These are phyloP conservation scores for Xylariales sp. DNA, from an alignment of 2,329 filamentous ascomycete species.

Conservation along the genomic window DNA sequence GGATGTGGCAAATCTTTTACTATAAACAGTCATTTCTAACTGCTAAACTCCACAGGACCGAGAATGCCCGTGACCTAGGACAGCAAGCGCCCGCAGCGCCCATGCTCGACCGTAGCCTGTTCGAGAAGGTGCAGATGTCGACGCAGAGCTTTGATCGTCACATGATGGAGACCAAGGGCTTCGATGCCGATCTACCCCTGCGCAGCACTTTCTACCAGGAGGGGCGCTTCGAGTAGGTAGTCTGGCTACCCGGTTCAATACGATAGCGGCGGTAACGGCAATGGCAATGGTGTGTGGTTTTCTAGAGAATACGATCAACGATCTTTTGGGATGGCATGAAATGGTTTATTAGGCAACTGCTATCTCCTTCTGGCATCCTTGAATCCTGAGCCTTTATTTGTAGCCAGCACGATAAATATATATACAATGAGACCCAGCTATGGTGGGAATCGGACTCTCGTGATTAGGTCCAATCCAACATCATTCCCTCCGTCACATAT, in stretches of 20 bases:
- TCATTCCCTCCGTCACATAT: background rate
- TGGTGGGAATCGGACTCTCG: too few species aligned
- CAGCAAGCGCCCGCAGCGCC: constrained; percentile 52
- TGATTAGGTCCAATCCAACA: background rate
- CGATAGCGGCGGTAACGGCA: background rate
- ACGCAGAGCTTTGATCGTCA: constrained; percentile 57
- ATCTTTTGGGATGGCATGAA: background rate
- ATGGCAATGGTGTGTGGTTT: background rate
- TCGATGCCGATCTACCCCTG: constrained; percentile 51
- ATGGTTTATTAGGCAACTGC: background rate
- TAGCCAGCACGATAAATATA: background rate
- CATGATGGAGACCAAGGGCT: constrained; percentile 55
- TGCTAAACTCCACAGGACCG: constrained; percentile 25
- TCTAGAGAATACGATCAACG: background rate
- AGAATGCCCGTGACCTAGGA: constrained; percentile 49
- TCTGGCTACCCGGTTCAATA: background rate
- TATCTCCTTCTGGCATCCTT: background rate
- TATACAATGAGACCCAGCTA: background rate
- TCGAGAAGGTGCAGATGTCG: constrained; percentile 58
- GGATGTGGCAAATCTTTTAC: background rate
- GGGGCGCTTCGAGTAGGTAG: constrained; percentile 38
- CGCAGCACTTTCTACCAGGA: constrained; percentile 50
- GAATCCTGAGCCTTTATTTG: background rate
- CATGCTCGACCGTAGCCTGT: constrained; percentile 52
- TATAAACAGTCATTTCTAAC: background rate